Base-by-base conservation (phyloP, 768 basidiomycete species). In the Agrocybe chaxingu region DNA sequence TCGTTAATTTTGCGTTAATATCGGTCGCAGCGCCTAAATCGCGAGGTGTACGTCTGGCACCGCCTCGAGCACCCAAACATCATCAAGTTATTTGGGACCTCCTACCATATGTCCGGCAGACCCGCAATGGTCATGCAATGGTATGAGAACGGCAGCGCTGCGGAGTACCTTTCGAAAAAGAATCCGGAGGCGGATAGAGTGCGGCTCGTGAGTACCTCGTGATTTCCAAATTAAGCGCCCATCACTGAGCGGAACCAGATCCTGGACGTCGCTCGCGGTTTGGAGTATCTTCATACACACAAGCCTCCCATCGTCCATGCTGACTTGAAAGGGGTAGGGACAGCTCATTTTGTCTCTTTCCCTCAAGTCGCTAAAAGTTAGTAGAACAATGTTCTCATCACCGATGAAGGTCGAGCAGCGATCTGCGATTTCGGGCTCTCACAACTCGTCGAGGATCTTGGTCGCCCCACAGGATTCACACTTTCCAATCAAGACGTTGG, bases 11-110 rank as follows among this genome's bases (percentile, higher is more conserved):
- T 18, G 44, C 13, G 0, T 16, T 47, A 10, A 33, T 33, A 11
- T 9, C 42, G 7, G 16, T 30, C 4, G 12, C 45, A 77, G 76
- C 69, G 69, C 33, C 55, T 79, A 51, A 77, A 76, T 60, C 59
- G 71, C 11, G 77, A 79, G 56, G 63, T 78, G 0, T 66, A 67
- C 19, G 71, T 77, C 1, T 79, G 78, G 78, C 66, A 76, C 60
- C 66, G 77, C 11, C 62, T 79, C 10, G 69, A 72, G 8, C 78
- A 79, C 50, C 67, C 68, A 7, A 77, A 79, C 47, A 70, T 80
- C 10, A 73, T 70, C 8, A 72, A 70, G n/a, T 59, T 80, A n/a
- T 75, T 72, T 50, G 78, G 78, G 3, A 71, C 65, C 3, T 71
- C 70, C n/a, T 71, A 70, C 49, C 70, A 71, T 54, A 68, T 71